phyloP scores from a whole-genome alignment of 805 yeast genomes.

The Saturnispora sanitii region DNA sequence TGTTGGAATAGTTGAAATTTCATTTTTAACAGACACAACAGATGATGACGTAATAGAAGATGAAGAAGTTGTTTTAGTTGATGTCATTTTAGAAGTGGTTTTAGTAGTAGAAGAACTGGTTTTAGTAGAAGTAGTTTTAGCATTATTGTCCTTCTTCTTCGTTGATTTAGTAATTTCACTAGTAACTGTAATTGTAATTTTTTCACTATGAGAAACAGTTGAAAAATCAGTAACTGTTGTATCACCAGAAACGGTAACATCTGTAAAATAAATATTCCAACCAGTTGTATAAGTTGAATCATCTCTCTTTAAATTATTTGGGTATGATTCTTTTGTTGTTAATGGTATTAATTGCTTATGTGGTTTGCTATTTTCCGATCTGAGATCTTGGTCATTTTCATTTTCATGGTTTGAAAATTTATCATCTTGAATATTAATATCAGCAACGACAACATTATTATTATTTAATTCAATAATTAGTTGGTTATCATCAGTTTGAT shows the following conservation, averaged over 20 bases:
- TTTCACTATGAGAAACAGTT: neutral
- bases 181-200: neutral
- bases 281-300: constrained; percentile 9
- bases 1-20: too few species aligned
- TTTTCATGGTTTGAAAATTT: neutral
- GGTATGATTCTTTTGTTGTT: neutral
- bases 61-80: too few species aligned
- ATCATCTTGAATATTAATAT: neutral
- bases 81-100: neutral
- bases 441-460: neutral
- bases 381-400: neutral
- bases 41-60: too few species aligned
- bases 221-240: neutral
- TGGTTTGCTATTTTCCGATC: neutral
- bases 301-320: neutral
- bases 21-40: too few species aligned
- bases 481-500: neutral
- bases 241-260: constrained; percentile 8
- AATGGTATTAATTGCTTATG: neutral
- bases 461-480: neutral
- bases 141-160: too few species aligned
- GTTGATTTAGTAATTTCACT: neutral
- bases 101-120: neutral
- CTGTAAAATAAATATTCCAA: constrained; percentile 10
- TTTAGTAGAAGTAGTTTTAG: neutral